Conservation (phyloP, 140 eudicot species). For the Anethum foeniculum region DNA sequence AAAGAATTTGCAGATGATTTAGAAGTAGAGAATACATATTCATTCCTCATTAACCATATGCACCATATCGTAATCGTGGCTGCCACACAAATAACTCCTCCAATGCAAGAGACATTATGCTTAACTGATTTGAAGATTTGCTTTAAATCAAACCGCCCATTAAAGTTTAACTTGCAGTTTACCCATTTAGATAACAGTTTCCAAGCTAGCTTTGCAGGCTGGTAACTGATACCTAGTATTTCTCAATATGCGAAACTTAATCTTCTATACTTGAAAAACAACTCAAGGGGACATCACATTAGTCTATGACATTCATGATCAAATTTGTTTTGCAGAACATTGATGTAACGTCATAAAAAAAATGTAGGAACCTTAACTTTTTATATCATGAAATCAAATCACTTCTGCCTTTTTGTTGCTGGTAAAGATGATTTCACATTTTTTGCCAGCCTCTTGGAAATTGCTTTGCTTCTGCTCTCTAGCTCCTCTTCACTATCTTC, state of each 20-base stretch:
- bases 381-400: background rate
- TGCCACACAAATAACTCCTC: no score
- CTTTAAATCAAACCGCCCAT: no score
- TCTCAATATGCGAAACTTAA: background rate
- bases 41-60: no score
- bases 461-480: constrained; percentile 67
- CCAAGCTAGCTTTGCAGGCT: background rate
- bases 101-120: no score
- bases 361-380: background rate
- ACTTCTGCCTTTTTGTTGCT: constrained; percentile 24
- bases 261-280: background rate
- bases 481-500: constrained; percentile 56
- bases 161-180: no score
- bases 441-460: constrained; percentile 44
- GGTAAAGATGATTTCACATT: constrained; percentile 20
- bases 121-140: no score
- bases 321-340: background rate
- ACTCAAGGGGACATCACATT: background rate
- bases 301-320: background rate
- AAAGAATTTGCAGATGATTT: no score
- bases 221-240: background rate
- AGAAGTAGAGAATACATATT: no score
- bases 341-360: background rate
- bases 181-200: no score
- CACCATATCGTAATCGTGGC: no score